Percentiles rank a stretch among this genome's conserved stretches.
Evolutionary conservation across 148 eudicot species (phyloP).

Genomic region (Beta vulgaris): DNA sequence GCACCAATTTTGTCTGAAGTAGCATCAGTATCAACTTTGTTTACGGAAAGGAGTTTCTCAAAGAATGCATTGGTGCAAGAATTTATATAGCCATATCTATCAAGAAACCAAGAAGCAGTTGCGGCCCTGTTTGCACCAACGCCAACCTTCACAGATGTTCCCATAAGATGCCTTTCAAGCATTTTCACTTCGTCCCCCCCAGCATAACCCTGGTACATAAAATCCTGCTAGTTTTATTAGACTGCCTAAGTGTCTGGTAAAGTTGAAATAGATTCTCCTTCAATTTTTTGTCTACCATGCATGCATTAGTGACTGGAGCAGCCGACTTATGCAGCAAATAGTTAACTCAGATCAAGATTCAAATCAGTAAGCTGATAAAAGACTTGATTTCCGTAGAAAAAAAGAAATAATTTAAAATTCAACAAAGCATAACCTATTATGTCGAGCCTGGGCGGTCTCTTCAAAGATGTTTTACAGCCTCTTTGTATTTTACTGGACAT

Average conservation of each 20-base stretch:
- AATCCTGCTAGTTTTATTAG: neutral
- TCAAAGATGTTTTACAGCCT: neutral
- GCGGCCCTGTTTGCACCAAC: constrained; percentile 74
- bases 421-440: no score
- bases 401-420: neutral
- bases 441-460: neutral
- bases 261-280: neutral
- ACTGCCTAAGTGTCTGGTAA: neutral
- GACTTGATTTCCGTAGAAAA: neutral
- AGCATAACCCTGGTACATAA: constrained; percentile 66
- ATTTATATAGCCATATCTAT: constrained; percentile 48
- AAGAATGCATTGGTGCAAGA: constrained; percentile 19
- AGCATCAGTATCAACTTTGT: constrained; percentile 26
- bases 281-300: neutral
- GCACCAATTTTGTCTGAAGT: constrained; percentile 43
- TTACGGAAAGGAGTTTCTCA: constrained; percentile 28
- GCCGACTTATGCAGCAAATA: neutral
- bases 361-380: neutral
- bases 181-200: constrained; percentile 94
- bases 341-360: neutral
- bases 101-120: constrained; percentile 54
- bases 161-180: constrained; percentile 76
- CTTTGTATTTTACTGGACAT: no score
- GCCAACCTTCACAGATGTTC: constrained; percentile 75
- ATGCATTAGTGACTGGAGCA: neutral